Base-by-base conservation (phyloP, 441 rosid species). In the Breynia disticha region DNA sequence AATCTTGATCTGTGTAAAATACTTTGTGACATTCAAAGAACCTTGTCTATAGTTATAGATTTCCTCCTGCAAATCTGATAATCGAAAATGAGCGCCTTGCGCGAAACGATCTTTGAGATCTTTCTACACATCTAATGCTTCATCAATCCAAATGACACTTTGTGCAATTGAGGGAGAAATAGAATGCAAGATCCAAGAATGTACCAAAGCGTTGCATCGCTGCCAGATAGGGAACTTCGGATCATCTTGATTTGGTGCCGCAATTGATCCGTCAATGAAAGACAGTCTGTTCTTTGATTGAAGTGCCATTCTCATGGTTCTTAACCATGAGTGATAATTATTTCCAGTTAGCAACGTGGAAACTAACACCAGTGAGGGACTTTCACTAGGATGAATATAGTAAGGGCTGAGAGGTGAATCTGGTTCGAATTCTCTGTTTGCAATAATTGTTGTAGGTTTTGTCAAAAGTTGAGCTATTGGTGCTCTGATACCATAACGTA, bases 221-320 rank as follows among this genome's bases (percentile, higher is more conserved):
- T n/a, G n/a, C n/a, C n/a, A n/a, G n/a, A 12, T n/a, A 1, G 3
- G 3, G 32, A 0, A 51, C 3, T 0, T 1, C 0, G 19, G 0
- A 51, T 51, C 42, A 22, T 16, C 11, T 1, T 4, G 13, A 0
- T 2, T 1, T 1, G 41, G 55, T 0, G n/a, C 7, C 3, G 0
- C 1, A 14, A 32, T 24, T 1, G n/a, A 14, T 7, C 42, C 55
- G n/a, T 51, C 55, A 28, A 51, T 15, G 28, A 51, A 22, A 10
- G 15, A n/a, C 0, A 19, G 9, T 16, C 24, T 50, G 53, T 21
- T 50, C 38, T 50, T 50, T 2, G 35, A 50, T 0, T 16, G 11
- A 9, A 51, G 42, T 1, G 42, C 41, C 18, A 51, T n/a, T 13
- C 10, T 1, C 55, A 51, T 51, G 0, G 55, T 12, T 2, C 39